Evolutionary conservation across 2,329 filamentous ascomycete species (phyloP).

Genomic region (Talaromyces sp.): DNA sequence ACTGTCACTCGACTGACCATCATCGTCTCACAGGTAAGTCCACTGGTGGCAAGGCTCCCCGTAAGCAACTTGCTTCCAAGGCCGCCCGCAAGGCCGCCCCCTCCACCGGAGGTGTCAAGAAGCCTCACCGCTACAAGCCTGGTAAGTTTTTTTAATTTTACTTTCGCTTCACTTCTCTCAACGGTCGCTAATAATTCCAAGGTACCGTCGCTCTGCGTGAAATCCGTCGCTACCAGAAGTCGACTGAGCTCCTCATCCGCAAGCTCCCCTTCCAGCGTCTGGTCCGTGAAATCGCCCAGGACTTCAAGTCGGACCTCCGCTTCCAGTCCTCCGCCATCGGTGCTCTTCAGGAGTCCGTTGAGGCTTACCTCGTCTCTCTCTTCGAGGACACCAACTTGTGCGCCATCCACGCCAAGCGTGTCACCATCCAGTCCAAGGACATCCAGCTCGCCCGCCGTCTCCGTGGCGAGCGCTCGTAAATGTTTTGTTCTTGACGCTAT

Average conservation of each 20-base stretch:
- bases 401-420: slow-evolving; percentile 98
- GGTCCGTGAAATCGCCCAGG: slow-evolving; percentile 92
- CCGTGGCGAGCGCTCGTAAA: slow-evolving; percentile 82
- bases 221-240: slow-evolving; percentile 98
- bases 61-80: slow-evolving; percentile 99
- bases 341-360: slow-evolving; percentile 95
- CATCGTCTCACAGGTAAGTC: slow-evolving; percentile 56
- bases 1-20: slow-evolving; percentile 13
- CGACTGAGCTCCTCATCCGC: slow-evolving; percentile 89
- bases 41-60: slow-evolving; percentile 66
- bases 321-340: slow-evolving; percentile 99
- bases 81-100: slow-evolving; percentile 97
- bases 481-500: slow-evolving; percentile 14
- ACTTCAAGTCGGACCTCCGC: slow-evolving; percentile 91
- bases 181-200: slow-evolving; percentile 8
- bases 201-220: slow-evolving; percentile 95
- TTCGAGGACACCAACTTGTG: slow-evolving; percentile 99
- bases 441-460: slow-evolving; percentile 95
- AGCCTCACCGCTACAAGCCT: slow-evolving; percentile 86
- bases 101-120: slow-evolving; percentile 95
- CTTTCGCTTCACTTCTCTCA: too few relatives aligned
- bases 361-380: slow-evolving; percentile 96
- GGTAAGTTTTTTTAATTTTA: slow-evolving; percentile 45
- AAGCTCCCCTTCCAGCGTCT: slow-evolving; percentile 98
- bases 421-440: slow-evolving; percentile 91